Base-by-base conservation (phyloP, 495 filamentous ascomycete genomes). In the Penicillium pancosmium region DNA sequence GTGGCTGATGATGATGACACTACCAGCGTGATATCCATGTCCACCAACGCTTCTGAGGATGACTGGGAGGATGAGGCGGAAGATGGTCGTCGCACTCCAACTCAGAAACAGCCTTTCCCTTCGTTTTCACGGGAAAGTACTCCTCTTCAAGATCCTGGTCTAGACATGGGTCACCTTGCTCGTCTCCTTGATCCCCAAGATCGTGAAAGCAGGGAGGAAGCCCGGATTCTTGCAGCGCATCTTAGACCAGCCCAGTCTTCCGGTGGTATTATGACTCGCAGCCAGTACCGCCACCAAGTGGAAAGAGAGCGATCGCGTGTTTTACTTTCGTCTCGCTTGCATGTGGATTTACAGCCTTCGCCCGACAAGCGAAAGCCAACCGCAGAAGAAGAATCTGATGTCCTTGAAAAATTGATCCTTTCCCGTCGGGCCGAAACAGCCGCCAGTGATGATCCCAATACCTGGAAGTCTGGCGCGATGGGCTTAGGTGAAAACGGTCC, bases 321-420 rank as follows among this genome's bases (percentile, higher is more conserved):
- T 5, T 76, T 97, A 8, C 75, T 87, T 11, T 75, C 74, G 0
- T 72, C 72, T 6, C 71, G 72, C 15, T 54, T 73, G 25, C 61
- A 69, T n/a, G 54, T 44, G 48, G 56, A 57, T 55, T 48, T 34
- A 31, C 54, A 65, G 2, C 53, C 59, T 13, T 52, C 57, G 19
- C 51, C 65, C 13, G 68, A 68, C 6, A 79, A 73, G 55, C 61
- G 68, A 9, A 77, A 68, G 38, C 78, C 84, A 50, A 84, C 82
- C 0, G 72, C 83, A 3, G 86, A 92, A 47, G 90, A 96, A 61
- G 92, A 98, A 69, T 86, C 87, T 12, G 80, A 84, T 31, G 75
- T 92, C 9, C 85, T 98, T 0, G 95, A 98, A 65, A 81, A 87
- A 35, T 81, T 97, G 12, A 89, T 98, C 58, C 80, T 97, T 9